Evolutionary conservation across 1,139 yeast genomes (phyloP).

Genomic region (Blastobotrys persicus): DNA sequence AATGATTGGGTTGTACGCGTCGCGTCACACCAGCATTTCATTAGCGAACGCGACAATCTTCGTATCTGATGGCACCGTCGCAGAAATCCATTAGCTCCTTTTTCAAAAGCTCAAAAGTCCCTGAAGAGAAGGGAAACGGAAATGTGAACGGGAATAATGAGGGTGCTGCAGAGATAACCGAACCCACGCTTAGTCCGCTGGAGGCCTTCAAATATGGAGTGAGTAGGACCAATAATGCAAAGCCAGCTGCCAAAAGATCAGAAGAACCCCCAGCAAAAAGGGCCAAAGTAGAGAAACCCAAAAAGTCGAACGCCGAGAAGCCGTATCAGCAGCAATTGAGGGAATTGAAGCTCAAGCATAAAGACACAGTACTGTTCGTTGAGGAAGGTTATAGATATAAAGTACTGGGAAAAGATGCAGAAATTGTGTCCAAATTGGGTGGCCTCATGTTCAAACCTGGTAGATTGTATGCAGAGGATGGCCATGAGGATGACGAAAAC

Average conservation of each 20-base stretch:
- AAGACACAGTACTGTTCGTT: conserved; percentile 69
- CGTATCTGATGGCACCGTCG: background rate
- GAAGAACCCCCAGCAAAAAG: background rate
- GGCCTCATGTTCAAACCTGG: conserved; percentile 75
- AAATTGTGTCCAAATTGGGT: conserved; percentile 58
- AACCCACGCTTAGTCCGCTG: background rate
- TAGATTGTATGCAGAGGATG: conserved; percentile 49
- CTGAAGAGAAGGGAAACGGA: background rate
- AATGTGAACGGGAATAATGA: background rate
- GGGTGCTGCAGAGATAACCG: background rate
- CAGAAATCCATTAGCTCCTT: conserved; percentile 2
- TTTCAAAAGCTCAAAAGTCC: background rate
- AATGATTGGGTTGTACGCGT: too few species aligned
- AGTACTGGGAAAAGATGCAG: conserved; percentile 83
- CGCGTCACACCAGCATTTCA: too few species aligned
- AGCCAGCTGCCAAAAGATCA: background rate
- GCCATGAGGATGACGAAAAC: conserved; percentile 38
- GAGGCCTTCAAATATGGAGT: background rate
- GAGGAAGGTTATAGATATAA: conserved; percentile 92
- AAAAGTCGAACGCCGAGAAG: conserved; percentile 5
- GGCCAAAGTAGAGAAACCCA: background rate
- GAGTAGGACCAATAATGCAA: background rate
- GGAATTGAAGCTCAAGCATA: conserved; percentile 56
- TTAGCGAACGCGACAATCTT: too few species aligned
- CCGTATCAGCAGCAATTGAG: conserved; percentile 57